Evolutionary conservation across 148 eudicot genomes (phyloP).

Genomic region (Hydrangea macrophylla): DNA sequence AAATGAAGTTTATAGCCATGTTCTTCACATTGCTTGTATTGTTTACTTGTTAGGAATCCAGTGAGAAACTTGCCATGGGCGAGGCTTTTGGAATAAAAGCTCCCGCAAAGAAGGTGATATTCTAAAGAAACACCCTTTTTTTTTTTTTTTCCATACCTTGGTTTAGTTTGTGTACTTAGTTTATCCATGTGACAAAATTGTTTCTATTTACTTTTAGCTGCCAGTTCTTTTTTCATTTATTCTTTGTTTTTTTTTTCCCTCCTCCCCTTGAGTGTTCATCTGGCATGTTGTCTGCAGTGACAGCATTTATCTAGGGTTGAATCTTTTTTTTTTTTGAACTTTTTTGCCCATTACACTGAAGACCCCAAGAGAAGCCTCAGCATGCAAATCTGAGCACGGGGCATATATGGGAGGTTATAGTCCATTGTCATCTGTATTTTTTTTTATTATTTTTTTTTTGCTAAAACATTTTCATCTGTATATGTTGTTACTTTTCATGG

Average conservation of each 20-base stretch:
- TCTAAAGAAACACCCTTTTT: neutral
- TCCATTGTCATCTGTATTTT: neutral
- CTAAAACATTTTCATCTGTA: neutral
- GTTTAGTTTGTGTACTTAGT: neutral
- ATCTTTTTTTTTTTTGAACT: too few species aligned
- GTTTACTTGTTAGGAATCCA: conserved; percentile 61
- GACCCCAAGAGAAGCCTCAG: neutral
- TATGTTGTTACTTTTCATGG: neutral
- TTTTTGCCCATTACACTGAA: neutral
- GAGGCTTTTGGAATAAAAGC: conserved; percentile 92
- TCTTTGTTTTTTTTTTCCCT: neutral
- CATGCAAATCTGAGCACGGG: neutral
- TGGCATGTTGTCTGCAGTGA: neutral
- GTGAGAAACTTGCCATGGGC: conserved; percentile 93
- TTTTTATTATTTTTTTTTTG: too few species aligned
- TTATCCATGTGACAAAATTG: neutral
- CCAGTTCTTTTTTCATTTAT: neutral
- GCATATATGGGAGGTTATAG: neutral
- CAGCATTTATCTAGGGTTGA: neutral
- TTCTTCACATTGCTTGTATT: conserved; percentile 2
- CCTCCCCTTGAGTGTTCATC: neutral
- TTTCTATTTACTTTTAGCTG: neutral
- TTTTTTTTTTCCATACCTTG: neutral
- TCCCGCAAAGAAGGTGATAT: conserved; percentile 69
- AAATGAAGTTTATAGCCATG: neutral